phyloP scores from a whole-genome alignment of 2,329 filamentous ascomycete species.

The Chrysosporium keratinophilum region DNA sequence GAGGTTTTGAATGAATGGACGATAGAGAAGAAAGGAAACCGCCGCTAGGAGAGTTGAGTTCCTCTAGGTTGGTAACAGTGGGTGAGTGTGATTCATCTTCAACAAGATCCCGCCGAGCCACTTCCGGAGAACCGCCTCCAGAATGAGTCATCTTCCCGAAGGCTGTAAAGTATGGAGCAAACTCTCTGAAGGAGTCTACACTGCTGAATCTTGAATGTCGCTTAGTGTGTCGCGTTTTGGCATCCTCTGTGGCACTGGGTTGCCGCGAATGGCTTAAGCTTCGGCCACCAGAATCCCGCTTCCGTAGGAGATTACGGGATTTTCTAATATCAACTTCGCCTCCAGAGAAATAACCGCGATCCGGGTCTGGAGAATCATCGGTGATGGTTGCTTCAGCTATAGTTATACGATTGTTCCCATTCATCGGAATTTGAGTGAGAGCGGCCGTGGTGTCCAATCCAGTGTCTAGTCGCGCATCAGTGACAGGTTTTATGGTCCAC shows the following conservation, averaged over 20 bases:
- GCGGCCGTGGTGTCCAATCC: slow-evolving; percentile 21
- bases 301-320: slow-evolving; percentile 65
- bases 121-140: slow-evolving; percentile 16
- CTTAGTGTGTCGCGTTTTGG: slow-evolving; percentile 55
- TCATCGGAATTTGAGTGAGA: slow-evolving; percentile 28
- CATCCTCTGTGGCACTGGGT: slow-evolving; percentile 66
- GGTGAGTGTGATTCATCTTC: slow-evolving; percentile 39
- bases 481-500: slow-evolving; percentile 45
- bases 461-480: slow-evolving; percentile 27
- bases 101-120: slow-evolving; percentile 19
- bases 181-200: slow-evolving; percentile 60
- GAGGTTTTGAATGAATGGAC: slow-evolving; percentile 36
- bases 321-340: slow-evolving; percentile 68
- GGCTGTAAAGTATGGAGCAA: slow-evolving; percentile 42
- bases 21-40: slow-evolving; percentile 39
- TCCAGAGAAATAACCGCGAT: slow-evolving; percentile 88
- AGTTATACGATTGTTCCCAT: slow-evolving; percentile 24
- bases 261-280: slow-evolving; percentile 53
- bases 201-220: slow-evolving; percentile 71
- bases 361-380: slow-evolving; percentile 48
- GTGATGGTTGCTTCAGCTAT: slow-evolving; percentile 22
- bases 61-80: slow-evolving; percentile 48
- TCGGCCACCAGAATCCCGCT: slow-evolving; percentile 44
- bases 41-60: slow-evolving; percentile 33
- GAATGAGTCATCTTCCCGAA: slow-evolving; percentile 60